Evolutionary conservation across 2,329 filamentous ascomycete species (phyloP).

Genomic region (Teratosphaeriaceae sp.): DNA sequence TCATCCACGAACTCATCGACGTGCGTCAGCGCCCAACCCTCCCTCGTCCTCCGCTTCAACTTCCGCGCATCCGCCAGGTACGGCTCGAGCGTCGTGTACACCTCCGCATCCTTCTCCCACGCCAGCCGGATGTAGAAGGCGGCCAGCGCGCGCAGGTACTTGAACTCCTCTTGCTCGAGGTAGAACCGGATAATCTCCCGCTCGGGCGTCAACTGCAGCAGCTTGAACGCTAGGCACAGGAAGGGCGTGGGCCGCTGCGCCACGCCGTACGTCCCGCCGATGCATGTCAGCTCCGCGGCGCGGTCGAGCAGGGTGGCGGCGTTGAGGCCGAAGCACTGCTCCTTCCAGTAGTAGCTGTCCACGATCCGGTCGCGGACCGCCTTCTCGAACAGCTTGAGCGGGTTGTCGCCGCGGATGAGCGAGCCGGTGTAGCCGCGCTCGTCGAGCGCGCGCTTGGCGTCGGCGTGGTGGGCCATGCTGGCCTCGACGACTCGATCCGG

Average conservation of each 20-base stretch:
- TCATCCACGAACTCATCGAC: slow-evolving; percentile 95
- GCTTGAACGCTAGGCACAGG: slow-evolving; percentile 88
- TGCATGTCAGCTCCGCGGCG: slow-evolving; percentile 73
- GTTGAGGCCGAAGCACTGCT: slow-evolving; percentile 96
- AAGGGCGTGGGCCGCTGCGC: slow-evolving; percentile 87
- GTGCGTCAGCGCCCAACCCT: slow-evolving; percentile 68
- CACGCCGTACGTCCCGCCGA: slow-evolving; percentile 82
- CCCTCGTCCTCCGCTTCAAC: slow-evolving; percentile 66
- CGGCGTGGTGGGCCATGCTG: slow-evolving; percentile 59
- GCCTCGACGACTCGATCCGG: no score
- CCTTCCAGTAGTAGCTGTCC: slow-evolving; percentile 96
- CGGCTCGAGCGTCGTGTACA: slow-evolving; percentile 75
- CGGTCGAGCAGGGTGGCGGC: slow-evolving; percentile 74
- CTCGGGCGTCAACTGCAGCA: slow-evolving; percentile 78
- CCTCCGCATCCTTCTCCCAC: slow-evolving; percentile 71
- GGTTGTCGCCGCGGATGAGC: slow-evolving; percentile 84
- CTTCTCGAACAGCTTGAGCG: slow-evolving; percentile 93
- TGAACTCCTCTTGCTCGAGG: slow-evolving; percentile 61
- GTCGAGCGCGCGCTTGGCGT: slow-evolving; percentile 72
- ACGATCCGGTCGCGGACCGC: slow-evolving; percentile 92
- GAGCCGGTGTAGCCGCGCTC: slow-evolving; percentile 74
- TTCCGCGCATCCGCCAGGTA: slow-evolving; percentile 78
- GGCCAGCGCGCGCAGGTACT: slow-evolving; percentile 81
- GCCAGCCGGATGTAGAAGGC: slow-evolving; percentile 92
- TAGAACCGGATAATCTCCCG: slow-evolving; percentile 76